Base-by-base conservation (phyloP, 345 rosid species). In the Citrus inodora region DNA sequence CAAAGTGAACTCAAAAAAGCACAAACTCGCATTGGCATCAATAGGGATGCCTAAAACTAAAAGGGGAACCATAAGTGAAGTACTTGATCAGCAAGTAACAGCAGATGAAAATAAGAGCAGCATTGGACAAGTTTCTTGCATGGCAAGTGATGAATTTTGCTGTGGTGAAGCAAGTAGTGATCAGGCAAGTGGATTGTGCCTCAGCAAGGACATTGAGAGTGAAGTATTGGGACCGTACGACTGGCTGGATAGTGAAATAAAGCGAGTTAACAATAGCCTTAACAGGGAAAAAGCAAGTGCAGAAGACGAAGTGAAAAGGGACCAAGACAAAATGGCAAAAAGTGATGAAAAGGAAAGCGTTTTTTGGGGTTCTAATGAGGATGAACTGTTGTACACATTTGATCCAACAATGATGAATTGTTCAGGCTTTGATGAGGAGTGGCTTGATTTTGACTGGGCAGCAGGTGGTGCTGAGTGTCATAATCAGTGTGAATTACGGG, bases 221-320 rank as follows among this genome's bases (percentile, higher is more conserved):
- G 88, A 87, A 60, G 65, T 56, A n/a, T 73, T 87, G 80, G 95
- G 87, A 81, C 90, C 92, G 38, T 85, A 87, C 53, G 93, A 88
- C 75, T 91, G 98, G 97, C 82, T 90, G 16, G 94, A 94, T 81
- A 37, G 86, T 74, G 94, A 94, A 88, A 76, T 92, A 71, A 83
- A 85, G 82, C 83, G 90, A 28, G 89, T 94, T 28, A 80, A 81
- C 70, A 42, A 71, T 74, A 53, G 13, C 32, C 5, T 51, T 30
- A 27, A 60, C 14, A 24, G 76, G 68, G 82, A 87, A 33, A 73
- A 38, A 73, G 76, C 73, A 70, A 74, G 73, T 56, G 81, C 67
- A 75, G 37, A 71, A 7, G 51, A 74, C 59, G 35, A 35, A 61
- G 69, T 10, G 40, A 16, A 25, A 21, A 55, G 6, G 24, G 77